Evolutionary conservation across 495 filamentous ascomycete species (phyloP), one percentile per base, ranked within the genome.

Genomic region (Clavariopsis aquatica): DNA sequence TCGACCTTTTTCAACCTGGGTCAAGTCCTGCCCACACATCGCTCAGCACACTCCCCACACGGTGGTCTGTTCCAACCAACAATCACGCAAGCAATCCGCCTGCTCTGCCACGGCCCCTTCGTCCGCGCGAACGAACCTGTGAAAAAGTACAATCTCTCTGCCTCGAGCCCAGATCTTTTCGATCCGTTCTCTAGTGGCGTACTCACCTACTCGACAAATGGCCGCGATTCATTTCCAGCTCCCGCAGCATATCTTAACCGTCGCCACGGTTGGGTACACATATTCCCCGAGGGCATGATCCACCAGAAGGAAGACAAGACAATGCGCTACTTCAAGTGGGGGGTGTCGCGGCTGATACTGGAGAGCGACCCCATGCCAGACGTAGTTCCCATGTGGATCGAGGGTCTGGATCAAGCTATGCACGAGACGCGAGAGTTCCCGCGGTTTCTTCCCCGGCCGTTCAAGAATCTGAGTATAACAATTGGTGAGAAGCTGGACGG

Each of bases 311-410:
- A 89, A 2, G 74, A 81, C 29, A 85, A 87, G 65, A 84, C 85
- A 36, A 88, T 97, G 84, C 89, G 93, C 12, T 98, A 98, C 78
- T 96, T 96, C 83, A 96, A 94, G 75, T 98, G 94, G 94, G 94
- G 94, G 6, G 79, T 97, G 7, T 88, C 93, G 4, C 84, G 94
- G 1, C 78, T 96, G 38, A 93, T 98, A 54, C 82, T 98, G 10
- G 94, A 98, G 74, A 79, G 87, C 51, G 89, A 91, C 26, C 88
- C 89, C 28, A 84, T 85, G 46, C 94, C 94, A 0, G 88, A 91
- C 57, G 79, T 98, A 0, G 79, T 98, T n/a, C 92, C 94, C 8
- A 91, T 98, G 75, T 98, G 93, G 81, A 85, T 97, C 56, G 89
- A 95, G 64, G 94, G 94, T 24, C 85, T 89, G 23, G 87, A 97